Conservation (phyloP, 2,329 filamentous ascomycete genomes). For the Colletotrichum chlorophyti region DNA sequence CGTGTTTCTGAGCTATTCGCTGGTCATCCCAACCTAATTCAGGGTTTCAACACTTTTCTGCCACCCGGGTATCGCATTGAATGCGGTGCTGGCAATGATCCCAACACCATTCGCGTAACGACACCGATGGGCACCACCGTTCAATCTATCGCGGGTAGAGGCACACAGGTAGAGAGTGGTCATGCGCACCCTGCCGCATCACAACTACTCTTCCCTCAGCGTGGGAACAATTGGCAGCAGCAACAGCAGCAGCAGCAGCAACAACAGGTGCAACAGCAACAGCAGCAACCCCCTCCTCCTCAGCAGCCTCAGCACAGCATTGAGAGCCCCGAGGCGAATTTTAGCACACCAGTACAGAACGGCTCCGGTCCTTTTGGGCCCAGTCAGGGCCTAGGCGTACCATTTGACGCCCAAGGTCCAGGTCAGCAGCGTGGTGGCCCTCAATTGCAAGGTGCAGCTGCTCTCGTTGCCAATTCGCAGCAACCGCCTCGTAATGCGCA, state of each 20-base stretch:
- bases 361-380: slow-evolving; percentile 55
- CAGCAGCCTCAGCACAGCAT: slow-evolving; percentile 64
- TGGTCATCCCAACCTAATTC: slow-evolving; percentile 92
- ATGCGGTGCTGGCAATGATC: slow-evolving; percentile 91
- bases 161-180: slow-evolving; percentile 51
- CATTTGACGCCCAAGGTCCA: slow-evolving; percentile 38
- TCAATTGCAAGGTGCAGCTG: slow-evolving; percentile 35
- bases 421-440: slow-evolving; percentile 41
- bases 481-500: slow-evolving; percentile 60
- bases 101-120: slow-evolving; percentile 94
- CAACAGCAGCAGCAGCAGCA: slow-evolving; percentile 31
- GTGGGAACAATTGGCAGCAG: slow-evolving; percentile 60
- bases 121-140: slow-evolving; percentile 98
- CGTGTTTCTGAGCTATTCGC: slow-evolving; percentile 95
- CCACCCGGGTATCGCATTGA: slow-evolving; percentile 97
- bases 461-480: slow-evolving; percentile 49
- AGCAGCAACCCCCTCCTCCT: neutral
- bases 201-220: slow-evolving; percentile 55
- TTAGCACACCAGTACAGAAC: slow-evolving; percentile 63
- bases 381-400: slow-evolving; percentile 36
- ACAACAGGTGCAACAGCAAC: neutral
- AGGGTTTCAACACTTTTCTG: slow-evolving; percentile 97
- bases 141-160: slow-evolving; percentile 75
- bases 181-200: slow-evolving; percentile 43
- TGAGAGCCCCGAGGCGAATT: slow-evolving; percentile 68